Conservation (phyloP, 1,284 basidiomycete species). For the Trametes sp. region DNA sequence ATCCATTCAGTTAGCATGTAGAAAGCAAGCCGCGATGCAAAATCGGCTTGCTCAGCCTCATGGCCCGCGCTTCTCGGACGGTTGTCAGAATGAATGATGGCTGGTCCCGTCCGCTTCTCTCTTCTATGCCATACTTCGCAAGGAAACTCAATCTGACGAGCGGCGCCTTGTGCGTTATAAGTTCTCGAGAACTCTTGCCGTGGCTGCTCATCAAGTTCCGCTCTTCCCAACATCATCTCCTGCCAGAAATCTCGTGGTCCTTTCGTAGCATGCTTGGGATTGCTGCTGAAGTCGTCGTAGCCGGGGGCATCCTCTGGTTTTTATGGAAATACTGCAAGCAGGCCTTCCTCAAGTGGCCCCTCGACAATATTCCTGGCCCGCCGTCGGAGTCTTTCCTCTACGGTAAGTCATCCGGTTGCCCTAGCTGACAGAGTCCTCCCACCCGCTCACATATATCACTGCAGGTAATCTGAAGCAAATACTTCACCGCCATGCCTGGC, state of each 20-base stretch:
- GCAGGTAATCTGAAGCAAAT: slow-evolving; percentile 25
- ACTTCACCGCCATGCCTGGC: slow-evolving; percentile 24
- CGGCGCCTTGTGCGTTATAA: not conserved
- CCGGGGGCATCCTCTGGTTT: not conserved
- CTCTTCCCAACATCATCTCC: too few species aligned
- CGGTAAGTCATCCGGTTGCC: slow-evolving; percentile 2
- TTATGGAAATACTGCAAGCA: slow-evolving; percentile 16
- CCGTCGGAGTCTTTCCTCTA: slow-evolving; percentile 15
- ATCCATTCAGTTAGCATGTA: too few species aligned
- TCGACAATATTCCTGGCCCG: slow-evolving; percentile 22
- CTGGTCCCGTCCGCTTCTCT: too few species aligned
- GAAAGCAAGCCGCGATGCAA: too few species aligned
- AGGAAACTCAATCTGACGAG: too few species aligned
- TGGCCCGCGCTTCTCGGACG: not conserved
- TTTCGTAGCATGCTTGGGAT: not conserved
- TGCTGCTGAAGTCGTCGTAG: not conserved
- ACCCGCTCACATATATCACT: not conserved
- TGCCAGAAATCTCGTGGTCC: not conserved
- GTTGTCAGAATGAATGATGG: not conserved
- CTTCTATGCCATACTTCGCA: too few species aligned
- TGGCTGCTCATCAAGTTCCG: not conserved
- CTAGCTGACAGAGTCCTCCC: not conserved
- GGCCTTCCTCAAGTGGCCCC: slow-evolving; percentile 8
- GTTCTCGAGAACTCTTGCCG: not conserved
- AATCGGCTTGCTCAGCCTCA: not conserved